phyloP scores from a whole-genome alignment of 2,329 filamentous ascomycete genomes.

The Magnaporthales sp. region DNA sequence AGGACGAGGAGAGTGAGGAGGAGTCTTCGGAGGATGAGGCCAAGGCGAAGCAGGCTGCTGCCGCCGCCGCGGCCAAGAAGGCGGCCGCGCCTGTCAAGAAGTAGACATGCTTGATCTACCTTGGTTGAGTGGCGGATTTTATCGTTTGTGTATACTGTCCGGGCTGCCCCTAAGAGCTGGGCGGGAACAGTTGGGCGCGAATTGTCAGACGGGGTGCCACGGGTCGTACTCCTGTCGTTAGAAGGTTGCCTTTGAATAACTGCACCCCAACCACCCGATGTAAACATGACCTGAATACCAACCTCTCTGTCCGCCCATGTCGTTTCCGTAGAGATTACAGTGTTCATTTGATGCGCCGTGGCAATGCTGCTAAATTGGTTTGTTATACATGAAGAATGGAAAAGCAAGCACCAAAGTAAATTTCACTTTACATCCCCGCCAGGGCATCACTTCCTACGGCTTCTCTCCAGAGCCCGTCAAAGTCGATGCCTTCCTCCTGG shows the following conservation, averaged over 20 bases:
- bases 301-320: not conserved
- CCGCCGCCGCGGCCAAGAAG: constrained; percentile 16
- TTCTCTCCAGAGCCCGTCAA: constrained; percentile 70
- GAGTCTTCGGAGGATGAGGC: constrained; percentile 39
- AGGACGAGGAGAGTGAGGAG: constrained; percentile 40
- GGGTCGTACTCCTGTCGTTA: not conserved
- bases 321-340: not conserved
- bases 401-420: not conserved
- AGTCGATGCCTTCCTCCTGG: constrained; percentile 66
- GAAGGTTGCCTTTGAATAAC: not conserved
- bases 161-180: not conserved
- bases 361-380: not conserved
- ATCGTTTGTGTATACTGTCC: not conserved
- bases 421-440: constrained; percentile 15
- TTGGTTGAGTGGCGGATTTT: constrained; percentile 32
- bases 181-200: not conserved
- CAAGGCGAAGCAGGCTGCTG: constrained; percentile 21
- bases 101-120: constrained; percentile 26
- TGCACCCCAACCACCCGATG: not conserved
- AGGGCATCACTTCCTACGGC: constrained; percentile 35
- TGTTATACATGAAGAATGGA: not conserved
- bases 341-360: not conserved
- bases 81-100: constrained; percentile 18
- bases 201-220: not conserved
- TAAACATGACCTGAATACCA: not conserved